Percentiles rank a stretch among this genome's conserved stretches.
Conservation (phyloP, 192 early-diverging fungal genomes). For the Backusella westeae region DNA sequence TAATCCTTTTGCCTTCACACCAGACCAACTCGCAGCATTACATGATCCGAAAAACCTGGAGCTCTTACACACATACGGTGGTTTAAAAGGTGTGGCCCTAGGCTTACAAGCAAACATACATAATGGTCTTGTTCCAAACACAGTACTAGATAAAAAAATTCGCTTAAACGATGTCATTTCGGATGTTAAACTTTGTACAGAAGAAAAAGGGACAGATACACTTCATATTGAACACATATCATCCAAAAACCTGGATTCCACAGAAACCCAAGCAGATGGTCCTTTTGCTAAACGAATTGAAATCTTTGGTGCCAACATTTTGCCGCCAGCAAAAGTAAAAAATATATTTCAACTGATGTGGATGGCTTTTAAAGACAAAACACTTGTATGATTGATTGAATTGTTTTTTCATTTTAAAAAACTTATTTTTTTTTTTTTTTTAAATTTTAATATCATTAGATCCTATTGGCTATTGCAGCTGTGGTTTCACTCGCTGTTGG, state of each 20-base stretch:
- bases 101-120: constrained; percentile 49
- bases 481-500: constrained; percentile 77
- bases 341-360: constrained; percentile 75
- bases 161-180: constrained; percentile 16
- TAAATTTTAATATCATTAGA: constrained; percentile 31
- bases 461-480: constrained; percentile 75
- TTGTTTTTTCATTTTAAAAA: neutral
- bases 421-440: neutral
- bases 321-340: constrained; percentile 69
- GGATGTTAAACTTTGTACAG: neutral
- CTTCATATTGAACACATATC: neutral
- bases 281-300: constrained; percentile 53
- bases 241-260: neutral
- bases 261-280: neutral
- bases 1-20: constrained; percentile 55
- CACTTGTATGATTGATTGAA: constrained; percentile 46
- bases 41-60: constrained; percentile 59
- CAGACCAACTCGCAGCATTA: constrained; percentile 45
- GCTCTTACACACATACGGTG: constrained; percentile 41
- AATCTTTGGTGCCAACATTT: constrained; percentile 67
- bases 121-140: constrained; percentile 42
- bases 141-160: constrained; percentile 35
- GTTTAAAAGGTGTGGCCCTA: constrained; percentile 45
- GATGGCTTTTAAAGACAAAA: constrained; percentile 81
- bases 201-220: neutral